Evolutionary conservation across 2,329 filamentous ascomycete genomes (phyloP).

Genomic region (Claviceps spartinae): DNA sequence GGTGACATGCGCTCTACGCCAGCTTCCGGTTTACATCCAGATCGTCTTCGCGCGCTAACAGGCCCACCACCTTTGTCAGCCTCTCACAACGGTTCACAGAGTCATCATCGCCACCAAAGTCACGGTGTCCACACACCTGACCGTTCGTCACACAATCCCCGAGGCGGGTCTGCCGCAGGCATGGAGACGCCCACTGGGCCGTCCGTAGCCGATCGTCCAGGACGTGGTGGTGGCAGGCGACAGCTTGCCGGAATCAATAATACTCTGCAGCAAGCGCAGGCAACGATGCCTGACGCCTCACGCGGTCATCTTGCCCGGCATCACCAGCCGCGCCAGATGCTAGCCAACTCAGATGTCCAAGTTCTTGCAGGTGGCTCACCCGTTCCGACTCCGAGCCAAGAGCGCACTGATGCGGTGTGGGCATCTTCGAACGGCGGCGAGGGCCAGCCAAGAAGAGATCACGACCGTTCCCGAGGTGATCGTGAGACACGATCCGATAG

Average conservation of each 20-base stretch:
- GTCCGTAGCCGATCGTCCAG: slow-evolving; percentile 21
- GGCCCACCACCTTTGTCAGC: slow-evolving; percentile 12
- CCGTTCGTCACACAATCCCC: slow-evolving; percentile 10
- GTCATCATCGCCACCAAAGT: slow-evolving; percentile 16
- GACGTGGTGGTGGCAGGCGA: slow-evolving; percentile 29
- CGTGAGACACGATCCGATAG: slow-evolving; percentile 28
- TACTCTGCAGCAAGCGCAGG: slow-evolving; percentile 38
- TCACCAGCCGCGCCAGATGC: slow-evolving; percentile 24
- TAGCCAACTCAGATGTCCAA: slow-evolving; percentile 42
- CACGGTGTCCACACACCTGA: slow-evolving; percentile 14
- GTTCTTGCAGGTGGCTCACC: slow-evolving; percentile 41
- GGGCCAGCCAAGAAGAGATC: slow-evolving; percentile 17
- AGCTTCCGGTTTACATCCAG: slow-evolving; percentile 31
- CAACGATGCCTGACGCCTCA: slow-evolving; percentile 24
- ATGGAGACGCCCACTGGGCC: slow-evolving; percentile 22
- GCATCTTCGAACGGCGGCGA: slow-evolving; percentile 19
- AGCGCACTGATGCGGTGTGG: slow-evolving; percentile 32
- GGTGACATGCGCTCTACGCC: slow-evolving; percentile 12
- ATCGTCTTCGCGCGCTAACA: slow-evolving; percentile 35
- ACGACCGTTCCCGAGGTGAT: slow-evolving; percentile 31
- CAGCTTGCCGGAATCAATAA: slow-evolving; percentile 48
- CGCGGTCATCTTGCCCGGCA: slow-evolving; percentile 22
- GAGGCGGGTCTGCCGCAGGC: slow-evolving; percentile 12
- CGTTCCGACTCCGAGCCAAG: slow-evolving; percentile 33
- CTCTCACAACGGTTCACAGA: slow-evolving; percentile 17